A percentile compares a stretch with the other conserved stretches of the same genome.
phyloP scores from a whole-genome alignment of 148 eudicot species.

The Pharnaceum exiguum region DNA sequence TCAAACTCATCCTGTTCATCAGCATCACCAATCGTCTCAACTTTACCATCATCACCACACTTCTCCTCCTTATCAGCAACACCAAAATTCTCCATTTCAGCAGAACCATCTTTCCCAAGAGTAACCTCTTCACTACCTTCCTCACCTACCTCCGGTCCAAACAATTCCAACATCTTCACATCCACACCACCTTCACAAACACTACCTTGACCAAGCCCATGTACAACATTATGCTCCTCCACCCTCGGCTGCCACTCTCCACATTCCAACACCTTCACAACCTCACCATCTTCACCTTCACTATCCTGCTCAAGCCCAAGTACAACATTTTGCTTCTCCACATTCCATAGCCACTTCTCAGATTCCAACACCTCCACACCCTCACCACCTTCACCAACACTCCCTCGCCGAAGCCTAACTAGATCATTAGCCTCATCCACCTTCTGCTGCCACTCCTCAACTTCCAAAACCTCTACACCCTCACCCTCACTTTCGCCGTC shows the following conservation, averaged over 20 bases:
- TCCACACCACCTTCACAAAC: too few relatives aligned
- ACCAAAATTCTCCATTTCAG: slow-evolving; percentile 1
- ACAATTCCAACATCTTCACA: too few relatives aligned
- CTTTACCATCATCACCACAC: background rate
- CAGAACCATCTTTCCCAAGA: slow-evolving; percentile 27
- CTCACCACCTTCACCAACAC: slow-evolving; percentile 25
- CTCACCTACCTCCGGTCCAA: too few relatives aligned
- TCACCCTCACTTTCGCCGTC: slow-evolving; percentile 14
- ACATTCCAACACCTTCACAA: too few relatives aligned
- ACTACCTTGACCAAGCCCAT: too few relatives aligned
- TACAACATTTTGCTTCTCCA: slow-evolving; percentile 34
- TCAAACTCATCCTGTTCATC: background rate
- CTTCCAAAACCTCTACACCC: too few relatives aligned
- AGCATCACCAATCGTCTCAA: background rate
- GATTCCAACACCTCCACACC: slow-evolving; percentile 33
- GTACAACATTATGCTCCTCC: too few relatives aligned
- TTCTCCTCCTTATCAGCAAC: background rate
- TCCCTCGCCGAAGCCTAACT: slow-evolving; percentile 27
- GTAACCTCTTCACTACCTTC: too few relatives aligned
- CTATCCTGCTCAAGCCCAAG: slow-evolving; percentile 42
- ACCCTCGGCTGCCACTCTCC: too few relatives aligned
- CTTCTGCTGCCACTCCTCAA: too few relatives aligned
- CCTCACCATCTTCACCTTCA: too few relatives aligned
- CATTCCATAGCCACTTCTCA: slow-evolving; percentile 17
- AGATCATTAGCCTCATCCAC: slow-evolving; percentile 11